Evolutionary conservation across 164 flowering plant genomes (phyloP).

Genomic region (Berberis vulgaris): DNA sequence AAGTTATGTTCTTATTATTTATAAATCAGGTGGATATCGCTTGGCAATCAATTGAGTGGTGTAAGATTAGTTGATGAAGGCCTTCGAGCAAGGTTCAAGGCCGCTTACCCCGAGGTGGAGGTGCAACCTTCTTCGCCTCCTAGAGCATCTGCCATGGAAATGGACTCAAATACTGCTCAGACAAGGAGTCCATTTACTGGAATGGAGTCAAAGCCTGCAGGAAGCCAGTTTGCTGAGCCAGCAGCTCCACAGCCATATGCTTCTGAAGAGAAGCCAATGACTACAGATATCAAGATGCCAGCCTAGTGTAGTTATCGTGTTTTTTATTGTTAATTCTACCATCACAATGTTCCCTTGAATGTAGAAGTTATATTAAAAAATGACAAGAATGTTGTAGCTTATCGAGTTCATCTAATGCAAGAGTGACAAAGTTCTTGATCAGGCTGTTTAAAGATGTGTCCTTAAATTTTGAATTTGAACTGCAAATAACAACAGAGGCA

Average conservation of each 20-base stretch:
- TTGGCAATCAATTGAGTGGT: conserved; percentile 85
- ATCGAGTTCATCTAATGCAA: neutral
- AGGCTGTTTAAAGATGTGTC: too few species aligned
- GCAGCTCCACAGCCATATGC: conserved; percentile 27
- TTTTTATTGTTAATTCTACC: neutral
- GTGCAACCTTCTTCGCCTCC: conserved; percentile 92
- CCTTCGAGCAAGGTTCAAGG: conserved; percentile 85
- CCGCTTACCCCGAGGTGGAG: conserved; percentile 94
- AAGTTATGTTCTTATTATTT: neutral
- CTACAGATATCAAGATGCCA: conserved; percentile 38
- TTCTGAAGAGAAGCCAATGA: conserved; percentile 38
- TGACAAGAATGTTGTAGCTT: neutral
- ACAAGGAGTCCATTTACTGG: conserved; percentile 28
- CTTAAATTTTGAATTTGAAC: too few species aligned
- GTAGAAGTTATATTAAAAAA: neutral
- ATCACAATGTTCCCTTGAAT: neutral
- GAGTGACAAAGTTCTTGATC: neutral
- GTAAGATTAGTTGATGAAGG: conserved; percentile 89
- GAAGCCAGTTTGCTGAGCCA: conserved; percentile 28
- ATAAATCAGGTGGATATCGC: conserved; percentile 75
- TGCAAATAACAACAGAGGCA: too few species aligned
- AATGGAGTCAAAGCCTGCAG: conserved; percentile 29
- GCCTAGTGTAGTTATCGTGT: conserved; percentile 13
- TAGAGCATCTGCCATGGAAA: conserved; percentile 65
- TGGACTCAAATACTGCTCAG: conserved; percentile 35